A percentile compares a stretch with the other conserved stretches of the same genome.
phyloP scores from a whole-genome alignment of 306 rosid species.

The Castanea mollissima region DNA sequence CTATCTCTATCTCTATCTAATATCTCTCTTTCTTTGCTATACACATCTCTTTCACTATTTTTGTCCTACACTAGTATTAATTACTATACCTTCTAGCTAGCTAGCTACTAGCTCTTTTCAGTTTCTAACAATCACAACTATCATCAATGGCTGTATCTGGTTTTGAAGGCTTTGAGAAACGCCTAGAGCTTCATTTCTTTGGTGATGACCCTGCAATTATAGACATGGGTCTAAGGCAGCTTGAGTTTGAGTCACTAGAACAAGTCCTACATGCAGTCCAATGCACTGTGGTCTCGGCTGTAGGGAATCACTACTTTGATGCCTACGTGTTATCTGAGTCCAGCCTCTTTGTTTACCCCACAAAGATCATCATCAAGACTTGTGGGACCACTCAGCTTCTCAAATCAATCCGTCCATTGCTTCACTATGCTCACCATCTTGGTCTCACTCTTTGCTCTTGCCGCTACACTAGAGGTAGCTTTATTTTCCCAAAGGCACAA shows the following conservation, averaged over 20 bases:
- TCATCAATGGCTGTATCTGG: constrained; percentile 75
- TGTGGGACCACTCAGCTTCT: constrained; percentile 99
- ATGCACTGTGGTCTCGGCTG: constrained; percentile 95
- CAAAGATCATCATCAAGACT: constrained; percentile 88
- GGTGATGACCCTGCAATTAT: constrained; percentile 57
- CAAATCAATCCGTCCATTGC: constrained; percentile 72
- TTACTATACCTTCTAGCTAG: no score
- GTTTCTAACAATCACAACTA: no score
- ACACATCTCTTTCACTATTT: not conserved
- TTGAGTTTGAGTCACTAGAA: constrained; percentile 60
- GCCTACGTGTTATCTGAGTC: constrained; percentile 92
- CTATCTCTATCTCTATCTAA: not conserved
- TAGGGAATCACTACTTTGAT: constrained; percentile 75
- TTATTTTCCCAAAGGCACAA: constrained; percentile 75
- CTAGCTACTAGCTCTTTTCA: no score
- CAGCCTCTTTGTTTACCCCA: constrained; percentile 94
- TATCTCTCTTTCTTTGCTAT: not conserved
- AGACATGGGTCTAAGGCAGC: constrained; percentile 60
- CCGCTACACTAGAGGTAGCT: constrained; percentile 82
- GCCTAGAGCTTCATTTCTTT: constrained; percentile 89
- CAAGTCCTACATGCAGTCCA: constrained; percentile 68
- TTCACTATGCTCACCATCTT: constrained; percentile 50
- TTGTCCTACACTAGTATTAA: not conserved
- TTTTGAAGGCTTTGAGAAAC: constrained; percentile 92
- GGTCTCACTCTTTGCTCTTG: constrained; percentile 54